Evolutionary conservation across 75 land plant species (phyloP), one percentile per base, ranked within the genome.

Genomic region (Pseudotsuga menziesii): DNA sequence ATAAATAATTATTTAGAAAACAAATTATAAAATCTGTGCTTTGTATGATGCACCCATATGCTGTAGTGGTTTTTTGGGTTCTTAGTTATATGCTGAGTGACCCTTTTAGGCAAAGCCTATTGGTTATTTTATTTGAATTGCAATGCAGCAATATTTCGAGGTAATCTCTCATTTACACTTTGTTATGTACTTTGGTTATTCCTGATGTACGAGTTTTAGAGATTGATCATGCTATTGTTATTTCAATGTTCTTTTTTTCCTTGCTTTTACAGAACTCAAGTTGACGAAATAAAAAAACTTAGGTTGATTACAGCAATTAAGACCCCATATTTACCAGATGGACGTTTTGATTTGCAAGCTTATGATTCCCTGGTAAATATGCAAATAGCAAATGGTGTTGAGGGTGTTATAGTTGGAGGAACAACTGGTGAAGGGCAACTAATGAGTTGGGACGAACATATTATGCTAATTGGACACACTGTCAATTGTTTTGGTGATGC

Each of bases 341-440:
- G 96, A 32, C 83, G 94, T 48, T 89, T 93, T 79, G 96, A 93
- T 76, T 84, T 89, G 27, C 89, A 89, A 76, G 89, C 96, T 35
- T 93, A 89, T 76, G 94, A 93, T 81, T 57, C 78, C 13, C 74
- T 93, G 79, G 80, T 92, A 52, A 77, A 86, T 58, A 75, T 57
- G 77, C 96, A 93, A 70, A 89, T 93, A 12, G 71, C 32, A 61
- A 81, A 90, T 73, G 94, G 94, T 23, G 92, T 80, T 41, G 96
- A 93, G 81, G 96, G 94, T 76, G 79, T 93, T 4, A 86, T 93
- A 59, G 90, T 93, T 22, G 96, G 96, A 57, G 96, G 96, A 19
- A 93, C 96, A 73, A 93, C 96, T 55, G 96, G 96, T 26, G 96
- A 93, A 80, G 96, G 96, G 25, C 96, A 93, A 58, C 83, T 93